Evolutionary conservation across 2,329 filamentous ascomycete genomes (phyloP), one percentile per base, ranked within the genome.

Genomic region (Fusarium armeniacum): DNA sequence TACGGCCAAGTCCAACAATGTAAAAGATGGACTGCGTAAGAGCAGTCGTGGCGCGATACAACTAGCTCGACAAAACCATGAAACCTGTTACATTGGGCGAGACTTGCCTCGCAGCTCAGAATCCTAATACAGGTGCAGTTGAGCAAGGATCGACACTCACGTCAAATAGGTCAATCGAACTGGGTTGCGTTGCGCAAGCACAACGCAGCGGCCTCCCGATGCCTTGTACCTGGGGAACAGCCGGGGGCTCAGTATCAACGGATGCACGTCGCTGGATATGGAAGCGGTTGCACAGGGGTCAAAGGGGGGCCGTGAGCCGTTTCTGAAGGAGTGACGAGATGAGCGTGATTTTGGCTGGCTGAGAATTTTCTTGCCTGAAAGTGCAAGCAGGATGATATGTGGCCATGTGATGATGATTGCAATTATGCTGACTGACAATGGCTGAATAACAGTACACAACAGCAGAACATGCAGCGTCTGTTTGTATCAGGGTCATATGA

Each of bases 191-290:
- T 53, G 32, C 56, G 45, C 52, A 61, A 71, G 53, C 50, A 71
- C 49, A 62, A 53, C 38, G 52, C 52, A 56, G 53, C 55, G 56
- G 52, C 45, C 64, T 66, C 53, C 64, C 56, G 65, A 65, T 55
- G 61, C 68, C 57, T 63, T 60, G 68, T 71, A 69, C 69, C 65
- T 71, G 65, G 70, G 49, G 57, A 60, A 58, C 45, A 54, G 30
- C 49, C 51, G 44, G 54, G 57, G 57, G 62, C 51, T 22, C 58
- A 58, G 44, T 61, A 52, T 58, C 65, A 64, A 30, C 55, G 52
- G 70, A 74, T 75, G 73, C 73, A 74, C 32, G 70, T 75, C 73
- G 73, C 73, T 73, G 43, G 62, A 75, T 69, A 45, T 50, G 73
- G 73, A 72, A 72, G 60, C 53, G 38, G 63, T 59, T 50, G 65